Conservation (phyloP, 164 flowering plant species). For the Dillenia turbinata region DNA sequence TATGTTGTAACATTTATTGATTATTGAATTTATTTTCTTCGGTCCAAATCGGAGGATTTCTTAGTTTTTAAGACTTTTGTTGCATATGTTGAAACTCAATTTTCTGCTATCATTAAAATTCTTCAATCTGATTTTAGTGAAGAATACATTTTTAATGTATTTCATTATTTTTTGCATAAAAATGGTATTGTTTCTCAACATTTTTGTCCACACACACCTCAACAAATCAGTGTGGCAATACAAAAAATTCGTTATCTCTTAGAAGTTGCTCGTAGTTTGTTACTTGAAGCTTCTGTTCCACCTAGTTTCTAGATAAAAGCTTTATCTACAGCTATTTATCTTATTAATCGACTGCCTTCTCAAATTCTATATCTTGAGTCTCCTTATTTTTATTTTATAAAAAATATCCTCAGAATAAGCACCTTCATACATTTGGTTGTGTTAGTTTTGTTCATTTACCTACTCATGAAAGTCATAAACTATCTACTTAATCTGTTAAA, state of each 20-base stretch:
- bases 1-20: conserved; percentile 8
- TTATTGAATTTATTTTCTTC: conserved; percentile 7
- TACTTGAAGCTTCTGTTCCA: conserved; percentile 3
- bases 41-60: not conserved
- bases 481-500: conserved; percentile 1
- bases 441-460: conserved; percentile 16
- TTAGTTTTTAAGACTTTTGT: not conserved
- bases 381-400: conserved; percentile 8
- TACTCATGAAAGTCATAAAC: conserved; percentile 11
- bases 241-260: conserved; percentile 13
- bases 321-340: not conserved
- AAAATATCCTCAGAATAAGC: not conserved
- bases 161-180: conserved; percentile 1
- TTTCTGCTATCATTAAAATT: conserved; percentile 2
- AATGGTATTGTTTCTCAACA: conserved; percentile 2
- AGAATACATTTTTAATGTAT: conserved; percentile 4
- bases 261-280: not conserved
- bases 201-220: conserved; percentile 9
- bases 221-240: conserved; percentile 11
- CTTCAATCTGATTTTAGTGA: conserved; percentile 1
- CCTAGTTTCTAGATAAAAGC: conserved; percentile 11
- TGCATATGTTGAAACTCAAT: conserved; percentile 7
- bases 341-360: conserved; percentile 5
- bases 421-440: conserved; percentile 13
- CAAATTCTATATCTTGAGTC: not conserved